Conservation (phyloP, 1,284 basidiomycete genomes). For the Hortiboletus rubellus region DNA sequence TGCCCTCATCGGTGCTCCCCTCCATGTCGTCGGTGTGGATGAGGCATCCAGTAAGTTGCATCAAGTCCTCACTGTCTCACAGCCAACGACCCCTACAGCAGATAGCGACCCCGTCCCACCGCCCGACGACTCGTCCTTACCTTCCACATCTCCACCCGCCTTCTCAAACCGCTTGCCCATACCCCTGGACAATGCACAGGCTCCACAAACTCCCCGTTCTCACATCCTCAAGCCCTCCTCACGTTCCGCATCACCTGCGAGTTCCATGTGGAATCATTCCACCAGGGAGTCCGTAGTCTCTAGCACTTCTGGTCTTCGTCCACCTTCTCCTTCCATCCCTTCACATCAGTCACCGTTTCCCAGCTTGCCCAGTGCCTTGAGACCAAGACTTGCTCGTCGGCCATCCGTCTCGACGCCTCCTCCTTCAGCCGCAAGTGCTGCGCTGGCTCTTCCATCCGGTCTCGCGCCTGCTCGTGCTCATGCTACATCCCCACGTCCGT, state of each 20-base stretch:
- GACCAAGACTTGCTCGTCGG: slow-evolving; percentile 38
- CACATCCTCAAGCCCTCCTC: slow-evolving; percentile 24
- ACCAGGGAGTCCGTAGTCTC: slow-evolving; percentile 24
- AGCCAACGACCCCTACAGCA: background rate
- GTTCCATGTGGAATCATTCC: slow-evolving; percentile 27
- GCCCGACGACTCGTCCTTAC: slow-evolving; percentile 14
- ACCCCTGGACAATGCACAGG: slow-evolving; percentile 15
- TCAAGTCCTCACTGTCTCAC: background rate
- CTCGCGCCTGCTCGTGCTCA: slow-evolving; percentile 27
- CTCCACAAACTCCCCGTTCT: slow-evolving; percentile 5
- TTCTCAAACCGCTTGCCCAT: slow-evolving; percentile 10
- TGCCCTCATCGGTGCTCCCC: slow-evolving; percentile 51
- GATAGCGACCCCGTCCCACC: slow-evolving; percentile 3
- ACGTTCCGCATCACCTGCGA: slow-evolving; percentile 41
- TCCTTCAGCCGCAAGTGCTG: slow-evolving; percentile 18
- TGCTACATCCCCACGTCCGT: slow-evolving; percentile 19
- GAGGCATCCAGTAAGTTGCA: slow-evolving; percentile 22
- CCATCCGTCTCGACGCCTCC: slow-evolving; percentile 39
- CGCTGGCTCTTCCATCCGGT: slow-evolving; percentile 19
- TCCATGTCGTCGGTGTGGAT: slow-evolving; percentile 58
- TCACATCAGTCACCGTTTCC: slow-evolving; percentile 20
- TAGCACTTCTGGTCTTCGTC: slow-evolving; percentile 19
- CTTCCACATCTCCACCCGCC: slow-evolving; percentile 3
- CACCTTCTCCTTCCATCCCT: slow-evolving; percentile 28
- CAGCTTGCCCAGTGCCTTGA: slow-evolving; percentile 34